These are phyloP conservation scores for Neurospora sp. DNA, from an alignment of 2,329 filamentous ascomycete species.

Conservation along the genomic window DNA sequence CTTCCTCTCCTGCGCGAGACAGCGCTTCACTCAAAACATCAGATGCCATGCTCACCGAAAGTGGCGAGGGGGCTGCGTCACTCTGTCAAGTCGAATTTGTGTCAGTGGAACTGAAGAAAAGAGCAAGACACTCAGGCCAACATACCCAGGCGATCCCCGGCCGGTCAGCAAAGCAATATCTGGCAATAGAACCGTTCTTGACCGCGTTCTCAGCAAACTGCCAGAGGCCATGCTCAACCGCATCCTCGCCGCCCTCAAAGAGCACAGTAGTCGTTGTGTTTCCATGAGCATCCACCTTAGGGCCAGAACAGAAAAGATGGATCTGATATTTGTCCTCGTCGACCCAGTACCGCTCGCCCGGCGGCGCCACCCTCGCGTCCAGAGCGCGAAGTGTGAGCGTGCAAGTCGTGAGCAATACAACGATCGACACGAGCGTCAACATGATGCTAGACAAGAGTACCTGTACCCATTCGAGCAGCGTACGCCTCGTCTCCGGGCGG, in stretches of 20 bases:
- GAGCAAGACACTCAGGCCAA: not conserved
- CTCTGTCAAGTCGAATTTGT: slow-evolving; percentile 28
- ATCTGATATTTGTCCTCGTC: slow-evolving; percentile 78
- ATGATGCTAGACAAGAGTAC: slow-evolving; percentile 67
- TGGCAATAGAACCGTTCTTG: slow-evolving; percentile 68
- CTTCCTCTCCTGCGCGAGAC: slow-evolving; percentile 66
- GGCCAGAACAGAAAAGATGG: slow-evolving; percentile 78
- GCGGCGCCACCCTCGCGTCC: slow-evolving; percentile 63
- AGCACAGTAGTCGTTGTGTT: slow-evolving; percentile 66
- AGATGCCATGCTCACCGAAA: slow-evolving; percentile 86
- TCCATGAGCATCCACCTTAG: slow-evolving; percentile 46
- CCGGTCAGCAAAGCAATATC: slow-evolving; percentile 93
- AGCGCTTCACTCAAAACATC: slow-evolving; percentile 84
- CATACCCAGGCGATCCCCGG: slow-evolving; percentile 71
- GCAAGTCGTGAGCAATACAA: slow-evolving; percentile 64
- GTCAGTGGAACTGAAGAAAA: slow-evolving; percentile 23
- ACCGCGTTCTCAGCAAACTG: slow-evolving; percentile 67
- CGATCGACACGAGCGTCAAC: slow-evolving; percentile 56
- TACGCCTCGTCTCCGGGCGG: slow-evolving; percentile 73
- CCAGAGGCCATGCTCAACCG: slow-evolving; percentile 71
- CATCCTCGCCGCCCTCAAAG: slow-evolving; percentile 71
- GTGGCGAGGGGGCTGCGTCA: slow-evolving; percentile 86
- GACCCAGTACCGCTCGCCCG: slow-evolving; percentile 69
- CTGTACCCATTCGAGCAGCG: slow-evolving; percentile 72
- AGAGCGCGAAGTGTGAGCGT: slow-evolving; percentile 71